A percentile compares a stretch with the other conserved stretches of the same genome.
These are phyloP conservation scores for Phellinidium pouzarii DNA, from an alignment of 1,284 basidiomycete genomes.

Conservation along the genomic window DNA sequence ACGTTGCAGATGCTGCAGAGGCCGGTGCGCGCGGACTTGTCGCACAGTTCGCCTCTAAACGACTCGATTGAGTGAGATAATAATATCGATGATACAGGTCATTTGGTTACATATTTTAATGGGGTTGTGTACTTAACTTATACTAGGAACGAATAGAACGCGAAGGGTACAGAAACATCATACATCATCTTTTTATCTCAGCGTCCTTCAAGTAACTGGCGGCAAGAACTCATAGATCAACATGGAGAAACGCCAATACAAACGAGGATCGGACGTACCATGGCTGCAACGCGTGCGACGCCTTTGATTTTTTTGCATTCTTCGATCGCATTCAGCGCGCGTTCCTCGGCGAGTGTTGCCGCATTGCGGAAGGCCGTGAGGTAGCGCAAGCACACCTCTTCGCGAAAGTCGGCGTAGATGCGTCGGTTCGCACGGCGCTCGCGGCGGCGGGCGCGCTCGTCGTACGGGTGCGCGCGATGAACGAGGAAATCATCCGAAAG, in stretches of 20 bases:
- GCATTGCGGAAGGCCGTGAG: slow-evolving; percentile 45
- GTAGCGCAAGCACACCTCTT: slow-evolving; percentile 63
- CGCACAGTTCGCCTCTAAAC: background rate
- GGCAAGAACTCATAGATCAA: background rate
- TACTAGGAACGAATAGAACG: background rate
- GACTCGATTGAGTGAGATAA: background rate
- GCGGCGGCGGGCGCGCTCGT: slow-evolving; percentile 59
- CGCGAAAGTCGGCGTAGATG: slow-evolving; percentile 69
- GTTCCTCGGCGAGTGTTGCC: slow-evolving; percentile 40
- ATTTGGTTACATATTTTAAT: background rate
- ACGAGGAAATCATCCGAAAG: slow-evolving; percentile 80
- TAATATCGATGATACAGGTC: background rate
- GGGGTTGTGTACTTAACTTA: background rate
- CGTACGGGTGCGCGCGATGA: slow-evolving; percentile 78
- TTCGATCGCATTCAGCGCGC: slow-evolving; percentile 47
- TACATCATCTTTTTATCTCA: background rate
- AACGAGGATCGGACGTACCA: slow-evolving; percentile 27
- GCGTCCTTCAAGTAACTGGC: slow-evolving; percentile 9
- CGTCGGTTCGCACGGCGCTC: slow-evolving; percentile 75
- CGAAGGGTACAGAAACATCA: background rate
- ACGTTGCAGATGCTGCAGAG: slow-evolving; percentile 60
- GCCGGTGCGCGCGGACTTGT: slow-evolving; percentile 50
- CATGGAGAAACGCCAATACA: background rate
- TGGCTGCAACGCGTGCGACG: slow-evolving; percentile 34
- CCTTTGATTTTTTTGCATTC: slow-evolving; percentile 63